Evolutionary conservation across 345 rosid species (phyloP).

Genomic region (Populus davidiana): DNA sequence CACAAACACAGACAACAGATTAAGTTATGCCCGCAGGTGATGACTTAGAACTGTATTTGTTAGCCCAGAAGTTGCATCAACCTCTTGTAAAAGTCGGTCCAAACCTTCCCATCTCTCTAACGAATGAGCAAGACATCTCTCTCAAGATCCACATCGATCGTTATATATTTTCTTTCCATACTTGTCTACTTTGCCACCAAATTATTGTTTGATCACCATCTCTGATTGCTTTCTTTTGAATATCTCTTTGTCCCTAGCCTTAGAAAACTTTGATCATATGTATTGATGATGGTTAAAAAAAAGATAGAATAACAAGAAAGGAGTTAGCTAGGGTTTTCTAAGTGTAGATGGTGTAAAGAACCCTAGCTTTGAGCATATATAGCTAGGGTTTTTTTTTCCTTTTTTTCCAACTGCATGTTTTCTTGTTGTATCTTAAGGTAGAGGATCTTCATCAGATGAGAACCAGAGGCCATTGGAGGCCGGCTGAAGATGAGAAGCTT

Average conservation of each 20-base stretch:
- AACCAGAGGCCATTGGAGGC: slow-evolving; percentile 41
- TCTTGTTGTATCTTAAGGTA: background rate
- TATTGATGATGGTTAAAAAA: background rate
- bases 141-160: background rate
- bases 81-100: slow-evolving; percentile 44
- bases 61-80: slow-evolving; percentile 75
- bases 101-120: slow-evolving; percentile 52
- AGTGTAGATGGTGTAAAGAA: background rate
- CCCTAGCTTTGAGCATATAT: background rate
- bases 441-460: slow-evolving; percentile 13
- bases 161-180: background rate
- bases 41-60: slow-evolving; percentile 56
- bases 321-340: slow-evolving; percentile 12
- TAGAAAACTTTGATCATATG: background rate
- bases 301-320: background rate
- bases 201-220: background rate
- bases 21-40: slow-evolving; percentile 11
- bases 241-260: background rate
- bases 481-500: slow-evolving; percentile 38
- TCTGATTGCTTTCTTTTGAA: background rate
- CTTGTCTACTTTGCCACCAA: background rate
- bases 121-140: slow-evolving; percentile 31
- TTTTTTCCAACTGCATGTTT: too few species aligned
- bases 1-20: background rate
- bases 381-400: background rate